Base-by-base conservation (phyloP, 257 asterid species). In the Ligustrum vulgare region DNA sequence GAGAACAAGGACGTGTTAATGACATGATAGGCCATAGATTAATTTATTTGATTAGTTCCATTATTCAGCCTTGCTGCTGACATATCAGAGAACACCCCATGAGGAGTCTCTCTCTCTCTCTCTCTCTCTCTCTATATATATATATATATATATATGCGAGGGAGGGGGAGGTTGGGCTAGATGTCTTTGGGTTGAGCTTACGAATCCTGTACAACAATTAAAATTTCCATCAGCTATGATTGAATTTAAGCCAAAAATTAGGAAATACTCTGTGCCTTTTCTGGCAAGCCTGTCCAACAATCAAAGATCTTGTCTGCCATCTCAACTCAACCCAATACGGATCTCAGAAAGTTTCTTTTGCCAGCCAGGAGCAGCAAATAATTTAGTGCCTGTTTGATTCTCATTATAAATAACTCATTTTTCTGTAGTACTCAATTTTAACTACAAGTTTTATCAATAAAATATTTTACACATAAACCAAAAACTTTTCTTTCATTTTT, bases 311-410 rank as follows among this genome's bases (percentile, higher is more conserved):
- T 20, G 32, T 31, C 12, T 7, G 12, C 31, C 65, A 6, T 56
- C 65, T 56, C 66, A 58, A 58, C 66, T 58, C 66, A 54, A 18
- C 63, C 0, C 23, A 58, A 23, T 58, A 58, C 33, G 2, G 66
- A 58, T 58, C 77, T 22, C 37, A 12, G 45, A 51, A 15, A 41
- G 60, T 32, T 22, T 34, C 10, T 64, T 31, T 16, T 64, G 36
- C 51, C 51, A 76, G 71, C 37, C 75, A 58, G 23, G 60, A 68
- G 33, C 31, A 28, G 43, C 67, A 58, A 31, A 41, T 43, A 36
- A n/a, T 15, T 74, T 51, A n/a, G n/a, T n/a, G n/a, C n/a, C n/a
- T n/a, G n/a, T n/a, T n/a, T n/a, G n/a, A n/a, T n/a, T n/a, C n/a
- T n/a, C n/a, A n/a, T n/a, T n/a, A n/a, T n/a, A n/a, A n/a, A n/a